Conservation (phyloP, 2,329 filamentous ascomycete species). For the Aureobasidium sp. region DNA sequence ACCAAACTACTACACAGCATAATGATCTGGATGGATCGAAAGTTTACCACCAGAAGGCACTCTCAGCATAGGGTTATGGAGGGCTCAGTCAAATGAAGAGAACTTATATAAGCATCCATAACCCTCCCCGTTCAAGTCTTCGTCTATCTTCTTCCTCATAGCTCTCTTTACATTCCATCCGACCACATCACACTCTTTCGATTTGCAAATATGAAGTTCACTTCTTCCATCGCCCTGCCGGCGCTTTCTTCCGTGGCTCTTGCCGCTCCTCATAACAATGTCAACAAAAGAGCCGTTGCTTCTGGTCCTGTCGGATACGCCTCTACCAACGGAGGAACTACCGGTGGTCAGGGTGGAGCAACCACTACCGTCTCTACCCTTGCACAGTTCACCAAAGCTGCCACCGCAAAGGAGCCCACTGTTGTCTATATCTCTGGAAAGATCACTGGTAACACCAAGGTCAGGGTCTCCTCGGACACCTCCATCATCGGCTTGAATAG, state of each 20-base stretch:
- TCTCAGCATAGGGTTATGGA: background rate
- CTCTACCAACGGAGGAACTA: slow-evolving; percentile 40
- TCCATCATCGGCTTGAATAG: slow-evolving; percentile 57
- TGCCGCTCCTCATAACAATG: slow-evolving; percentile 23
- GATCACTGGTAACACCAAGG: slow-evolving; percentile 46
- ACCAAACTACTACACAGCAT: background rate
- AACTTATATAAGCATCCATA: too few relatives aligned
- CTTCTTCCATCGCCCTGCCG: slow-evolving; percentile 29
- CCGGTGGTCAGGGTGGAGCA: slow-evolving; percentile 51
- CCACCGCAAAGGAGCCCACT: slow-evolving; percentile 36
- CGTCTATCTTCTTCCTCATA: background rate
- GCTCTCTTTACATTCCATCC: background rate
- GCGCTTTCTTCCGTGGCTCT: slow-evolving; percentile 28
- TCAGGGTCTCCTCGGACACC: slow-evolving; percentile 56
- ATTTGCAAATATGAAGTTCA: slow-evolving; percentile 19
- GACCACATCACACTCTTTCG: background rate
- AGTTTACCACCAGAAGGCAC: background rate
- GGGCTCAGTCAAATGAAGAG: too few relatives aligned
- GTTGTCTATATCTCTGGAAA: slow-evolving; percentile 55
- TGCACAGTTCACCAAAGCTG: slow-evolving; percentile 44
- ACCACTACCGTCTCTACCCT: slow-evolving; percentile 53
- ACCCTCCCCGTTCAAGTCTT: too few relatives aligned
- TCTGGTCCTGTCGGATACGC: slow-evolving; percentile 30
- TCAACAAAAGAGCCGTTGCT: slow-evolving; percentile 2
- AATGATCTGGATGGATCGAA: background rate